Evolutionary conservation across 768 basidiomycete genomes (phyloP).

Genomic region (Cubamyces sp.): DNA sequence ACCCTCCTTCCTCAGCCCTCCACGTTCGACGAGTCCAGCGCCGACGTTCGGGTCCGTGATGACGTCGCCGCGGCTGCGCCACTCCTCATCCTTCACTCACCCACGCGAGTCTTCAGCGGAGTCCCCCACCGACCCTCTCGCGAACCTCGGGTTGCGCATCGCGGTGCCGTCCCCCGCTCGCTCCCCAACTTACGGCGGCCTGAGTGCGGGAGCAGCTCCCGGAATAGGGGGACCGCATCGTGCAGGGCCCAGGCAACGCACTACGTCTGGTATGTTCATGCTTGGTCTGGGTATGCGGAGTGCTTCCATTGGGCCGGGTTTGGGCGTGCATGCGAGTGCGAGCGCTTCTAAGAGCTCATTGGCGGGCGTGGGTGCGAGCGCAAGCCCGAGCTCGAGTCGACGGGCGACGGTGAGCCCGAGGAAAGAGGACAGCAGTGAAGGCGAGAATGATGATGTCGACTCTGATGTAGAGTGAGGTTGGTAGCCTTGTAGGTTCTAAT

Average conservation of each 20-base stretch:
- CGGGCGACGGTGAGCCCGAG: conserved; percentile 16
- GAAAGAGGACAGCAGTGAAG: not conserved
- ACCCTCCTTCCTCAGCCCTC: conserved; percentile 50
- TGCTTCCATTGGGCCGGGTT: conserved; percentile 33
- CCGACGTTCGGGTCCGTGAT: conserved; percentile 77
- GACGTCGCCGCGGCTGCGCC: conserved; percentile 64
- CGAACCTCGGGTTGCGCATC: conserved; percentile 53
- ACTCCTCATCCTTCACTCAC: conserved; percentile 45
- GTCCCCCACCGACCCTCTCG: conserved; percentile 43
- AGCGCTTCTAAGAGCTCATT: conserved; percentile 16
- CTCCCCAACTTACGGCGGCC: conserved; percentile 6
- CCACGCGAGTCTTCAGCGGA: conserved; percentile 27
- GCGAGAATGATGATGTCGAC: conserved; percentile 5
- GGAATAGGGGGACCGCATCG: conserved; percentile 17
- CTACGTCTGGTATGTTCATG: conserved; percentile 66
- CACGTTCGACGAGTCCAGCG: conserved; percentile 47
- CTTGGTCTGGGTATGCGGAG: conserved; percentile 58
- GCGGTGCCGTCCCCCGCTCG: conserved; percentile 51
- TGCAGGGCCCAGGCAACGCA: conserved; percentile 45
- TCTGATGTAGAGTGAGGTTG: conserved; percentile 26
- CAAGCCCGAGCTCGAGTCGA: conserved; percentile 4
- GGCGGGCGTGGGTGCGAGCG: conserved; percentile 12
- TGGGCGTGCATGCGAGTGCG: conserved; percentile 13
- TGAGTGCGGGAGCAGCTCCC: not conserved
- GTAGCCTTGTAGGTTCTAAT: not conserved